A percentile compares a stretch with the other conserved stretches of the same genome.
Evolutionary conservation across 225 moss, liverwort and hornwort genomes (phyloP).

Genomic region (Climacium dendroides): DNA sequence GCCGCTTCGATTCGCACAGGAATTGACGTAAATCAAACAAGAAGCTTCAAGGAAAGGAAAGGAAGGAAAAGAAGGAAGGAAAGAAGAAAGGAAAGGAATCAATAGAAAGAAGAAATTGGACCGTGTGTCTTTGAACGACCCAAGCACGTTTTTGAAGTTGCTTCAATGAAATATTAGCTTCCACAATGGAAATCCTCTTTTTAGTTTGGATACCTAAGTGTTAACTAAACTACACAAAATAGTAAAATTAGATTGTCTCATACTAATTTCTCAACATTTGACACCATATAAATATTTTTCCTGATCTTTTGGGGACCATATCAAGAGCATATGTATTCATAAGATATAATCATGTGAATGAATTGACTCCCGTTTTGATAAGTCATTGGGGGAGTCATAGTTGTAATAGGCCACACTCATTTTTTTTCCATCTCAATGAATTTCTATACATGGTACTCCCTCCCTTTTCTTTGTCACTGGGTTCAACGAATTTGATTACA

Average conservation of each 20-base stretch:
- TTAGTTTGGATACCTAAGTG: too few relatives aligned
- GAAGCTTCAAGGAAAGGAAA: background rate
- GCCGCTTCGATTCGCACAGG: background rate
- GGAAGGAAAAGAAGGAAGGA: background rate
- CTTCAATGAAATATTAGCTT: too few relatives aligned
- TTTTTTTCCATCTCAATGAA: background rate
- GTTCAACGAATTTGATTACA: rapidly evolving
- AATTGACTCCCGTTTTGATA: rapidly evolving
- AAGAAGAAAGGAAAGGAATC: background rate
- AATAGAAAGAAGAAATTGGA: too few relatives aligned
- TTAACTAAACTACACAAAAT: too few relatives aligned
- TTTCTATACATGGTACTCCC: background rate
- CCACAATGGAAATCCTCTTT: background rate
- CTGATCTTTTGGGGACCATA: too few relatives aligned
- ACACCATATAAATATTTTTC: too few relatives aligned
- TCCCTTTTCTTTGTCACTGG: rapidly evolving
- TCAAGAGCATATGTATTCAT: too few relatives aligned
- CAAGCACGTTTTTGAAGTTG: background rate
- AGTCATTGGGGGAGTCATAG: too few relatives aligned
- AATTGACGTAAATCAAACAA: background rate
- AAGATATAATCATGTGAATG: background rate
- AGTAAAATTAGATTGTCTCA: too few relatives aligned
- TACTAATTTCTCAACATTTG: too few relatives aligned
- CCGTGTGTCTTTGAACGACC: rapidly evolving
- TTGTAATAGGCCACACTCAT: background rate